phyloP scores from a whole-genome alignment of 257 asterid genomes.

The Dorcoceras hygrometricum region DNA sequence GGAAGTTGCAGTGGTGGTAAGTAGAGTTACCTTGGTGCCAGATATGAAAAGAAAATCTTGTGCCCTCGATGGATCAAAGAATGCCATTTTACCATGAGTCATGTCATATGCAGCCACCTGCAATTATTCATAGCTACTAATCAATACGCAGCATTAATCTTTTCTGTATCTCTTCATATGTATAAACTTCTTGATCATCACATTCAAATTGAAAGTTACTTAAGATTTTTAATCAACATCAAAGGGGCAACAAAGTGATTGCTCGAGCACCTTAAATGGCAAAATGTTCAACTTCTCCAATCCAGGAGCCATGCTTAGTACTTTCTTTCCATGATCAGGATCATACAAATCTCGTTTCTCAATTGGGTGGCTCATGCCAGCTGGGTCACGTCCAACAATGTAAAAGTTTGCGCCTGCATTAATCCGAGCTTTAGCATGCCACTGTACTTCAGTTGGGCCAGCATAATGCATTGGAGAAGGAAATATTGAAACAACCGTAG shows the following conservation, averaged over 20 bases:
- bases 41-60: conserved; percentile 91
- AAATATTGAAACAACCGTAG: conserved; percentile 87
- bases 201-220: not conserved
- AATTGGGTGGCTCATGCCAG: conserved; percentile 89
- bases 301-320: conserved; percentile 95
- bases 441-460: conserved; percentile 95
- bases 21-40: conserved; percentile 79
- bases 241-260: not conserved
- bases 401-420: conserved; percentile 95
- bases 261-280: conserved; percentile 67
- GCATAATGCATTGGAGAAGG: conserved; percentile 99
- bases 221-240: not conserved
- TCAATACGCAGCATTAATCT: not conserved
- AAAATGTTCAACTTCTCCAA: conserved; percentile 80
- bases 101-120: conserved; percentile 98
- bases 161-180: not conserved
- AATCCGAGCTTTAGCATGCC: conserved; percentile 98
- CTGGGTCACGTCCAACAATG: conserved; percentile 91
- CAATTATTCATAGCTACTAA: conserved; percentile 1
- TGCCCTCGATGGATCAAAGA: conserved; percentile 88
- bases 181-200: not conserved
- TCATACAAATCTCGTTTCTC: conserved; percentile 89
- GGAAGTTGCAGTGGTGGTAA: not conserved
- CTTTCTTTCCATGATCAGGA: conserved; percentile 99
- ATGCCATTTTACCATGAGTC: conserved; percentile 81